These are phyloP conservation scores for Boletus coccyginus DNA, from an alignment of 768 basidiomycete genomes.

Conservation along the genomic window DNA sequence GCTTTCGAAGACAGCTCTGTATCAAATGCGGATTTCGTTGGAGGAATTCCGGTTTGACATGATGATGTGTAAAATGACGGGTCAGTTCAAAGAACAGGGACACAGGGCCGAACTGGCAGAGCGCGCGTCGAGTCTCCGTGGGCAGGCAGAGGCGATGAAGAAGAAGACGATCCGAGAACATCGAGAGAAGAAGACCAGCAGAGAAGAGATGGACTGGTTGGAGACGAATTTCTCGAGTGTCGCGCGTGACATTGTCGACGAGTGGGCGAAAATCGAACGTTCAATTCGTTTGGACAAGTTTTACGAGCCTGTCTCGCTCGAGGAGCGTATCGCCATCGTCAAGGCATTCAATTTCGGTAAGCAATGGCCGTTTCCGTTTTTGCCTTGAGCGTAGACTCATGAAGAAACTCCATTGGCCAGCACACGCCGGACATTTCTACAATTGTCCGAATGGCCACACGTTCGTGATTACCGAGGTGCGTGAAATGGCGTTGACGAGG, in stretches of 20 bases:
- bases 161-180: conserved; percentile 5
- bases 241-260: conserved; percentile 39
- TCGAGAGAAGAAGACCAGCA: conserved; percentile 24
- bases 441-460: conserved; percentile 59
- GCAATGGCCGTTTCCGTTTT: background rate
- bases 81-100: conserved; percentile 13
- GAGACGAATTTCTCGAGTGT: conserved; percentile 38
- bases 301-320: conserved; percentile 50
- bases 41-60: conserved; percentile 52
- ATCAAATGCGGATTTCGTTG: conserved; percentile 44
- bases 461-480: conserved; percentile 57
- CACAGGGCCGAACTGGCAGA: conserved; percentile 19
- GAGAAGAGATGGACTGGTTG: conserved; percentile 39
- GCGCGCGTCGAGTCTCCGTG: conserved; percentile 16
- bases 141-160: conserved; percentile 5
- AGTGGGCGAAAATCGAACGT: conserved; percentile 44
- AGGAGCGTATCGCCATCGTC: conserved; percentile 52
- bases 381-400: background rate
- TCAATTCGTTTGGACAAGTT: conserved; percentile 43
- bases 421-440: conserved; percentile 45
- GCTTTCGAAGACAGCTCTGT: conserved; percentile 42
- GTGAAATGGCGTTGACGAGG: background rate
- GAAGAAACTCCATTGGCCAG: conserved; percentile 16
- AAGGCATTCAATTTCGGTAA: conserved; percentile 50
- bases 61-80: conserved; percentile 27